phyloP scores from a whole-genome alignment of 2,329 filamentous ascomycete genomes.

The Biscogniauxia marginata region DNA sequence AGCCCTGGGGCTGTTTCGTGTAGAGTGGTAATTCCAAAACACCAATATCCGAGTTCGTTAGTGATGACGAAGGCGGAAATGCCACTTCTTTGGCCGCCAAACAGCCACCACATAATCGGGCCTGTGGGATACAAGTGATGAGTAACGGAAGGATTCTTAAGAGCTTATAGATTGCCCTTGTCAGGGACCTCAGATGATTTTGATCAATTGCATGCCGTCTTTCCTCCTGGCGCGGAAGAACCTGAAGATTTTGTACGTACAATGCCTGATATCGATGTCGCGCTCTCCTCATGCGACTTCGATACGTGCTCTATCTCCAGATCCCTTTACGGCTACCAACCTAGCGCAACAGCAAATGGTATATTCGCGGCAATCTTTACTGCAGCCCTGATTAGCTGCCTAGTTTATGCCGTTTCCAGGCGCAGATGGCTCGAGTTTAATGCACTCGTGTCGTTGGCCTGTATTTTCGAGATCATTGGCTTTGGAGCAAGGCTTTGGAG shows the following conservation, averaged over 20 bases:
- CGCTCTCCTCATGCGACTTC: slow-evolving; percentile 16
- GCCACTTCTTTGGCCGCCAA: background rate
- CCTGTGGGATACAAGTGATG: background rate
- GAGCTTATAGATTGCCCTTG: background rate
- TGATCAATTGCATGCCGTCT: background rate
- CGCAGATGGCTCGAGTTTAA: slow-evolving; percentile 19
- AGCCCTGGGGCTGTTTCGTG: slow-evolving; percentile 10
- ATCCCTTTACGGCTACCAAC: slow-evolving; percentile 27
- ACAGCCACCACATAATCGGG: background rate
- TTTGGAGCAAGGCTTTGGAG: slow-evolving; percentile 24
- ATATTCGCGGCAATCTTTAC: slow-evolving; percentile 25
- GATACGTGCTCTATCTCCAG: slow-evolving; percentile 19
- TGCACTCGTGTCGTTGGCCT: slow-evolving; percentile 23
- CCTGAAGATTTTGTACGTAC: background rate
- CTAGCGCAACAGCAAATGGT: slow-evolving; percentile 15
- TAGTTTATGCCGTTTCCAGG: slow-evolving; percentile 16
- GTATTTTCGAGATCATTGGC: slow-evolving; percentile 26
- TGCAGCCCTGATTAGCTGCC: slow-evolving; percentile 17
- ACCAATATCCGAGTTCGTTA: background rate
- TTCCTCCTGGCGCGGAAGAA: background rate
- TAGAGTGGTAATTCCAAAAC: slow-evolving; percentile 1
- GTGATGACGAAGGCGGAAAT: background rate
- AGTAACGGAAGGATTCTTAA: background rate
- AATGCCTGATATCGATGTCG: background rate
- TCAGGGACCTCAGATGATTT: background rate